A percentile compares a stretch with the other conserved stretches of the same genome.
Conservation (phyloP, 202 grass and related monocot genomes). For the Setaria italica region DNA sequence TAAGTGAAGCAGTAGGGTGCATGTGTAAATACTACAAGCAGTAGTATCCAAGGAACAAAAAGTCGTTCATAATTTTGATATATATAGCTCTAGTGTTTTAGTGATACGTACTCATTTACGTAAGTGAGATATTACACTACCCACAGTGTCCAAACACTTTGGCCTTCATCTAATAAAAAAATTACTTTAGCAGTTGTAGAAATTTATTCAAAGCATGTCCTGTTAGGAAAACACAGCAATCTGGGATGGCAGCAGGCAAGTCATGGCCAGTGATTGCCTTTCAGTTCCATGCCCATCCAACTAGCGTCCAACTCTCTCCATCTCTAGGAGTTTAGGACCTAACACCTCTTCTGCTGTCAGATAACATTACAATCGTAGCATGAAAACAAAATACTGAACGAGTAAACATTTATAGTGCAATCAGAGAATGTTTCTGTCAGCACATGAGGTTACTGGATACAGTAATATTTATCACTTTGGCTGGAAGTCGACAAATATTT, state of each 20-base stretch:
- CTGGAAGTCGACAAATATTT: background rate
- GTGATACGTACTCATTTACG: background rate
- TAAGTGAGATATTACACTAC: background rate
- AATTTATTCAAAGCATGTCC: background rate
- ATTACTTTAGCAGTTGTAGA: background rate
- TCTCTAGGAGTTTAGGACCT: background rate
- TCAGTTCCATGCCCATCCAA: background rate
- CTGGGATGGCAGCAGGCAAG: background rate
- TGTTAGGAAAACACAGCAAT: background rate
- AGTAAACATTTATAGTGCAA: background rate
- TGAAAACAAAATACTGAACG: background rate
- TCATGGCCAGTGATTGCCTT: constrained; percentile 16
- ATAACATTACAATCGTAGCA: background rate
- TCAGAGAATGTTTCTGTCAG: constrained; percentile 5
- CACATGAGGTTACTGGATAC: background rate
- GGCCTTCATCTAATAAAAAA: background rate
- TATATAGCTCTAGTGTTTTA: background rate
- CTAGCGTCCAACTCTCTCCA: background rate
- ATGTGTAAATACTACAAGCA: background rate
- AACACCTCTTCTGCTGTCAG: background rate
- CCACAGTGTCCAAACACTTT: background rate
- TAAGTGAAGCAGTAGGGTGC: background rate
- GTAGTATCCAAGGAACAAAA: background rate
- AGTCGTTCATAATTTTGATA: background rate
- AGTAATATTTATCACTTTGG: background rate